phyloP scores from a whole-genome alignment of 441 rosid genomes.

The Hura crepitans region DNA sequence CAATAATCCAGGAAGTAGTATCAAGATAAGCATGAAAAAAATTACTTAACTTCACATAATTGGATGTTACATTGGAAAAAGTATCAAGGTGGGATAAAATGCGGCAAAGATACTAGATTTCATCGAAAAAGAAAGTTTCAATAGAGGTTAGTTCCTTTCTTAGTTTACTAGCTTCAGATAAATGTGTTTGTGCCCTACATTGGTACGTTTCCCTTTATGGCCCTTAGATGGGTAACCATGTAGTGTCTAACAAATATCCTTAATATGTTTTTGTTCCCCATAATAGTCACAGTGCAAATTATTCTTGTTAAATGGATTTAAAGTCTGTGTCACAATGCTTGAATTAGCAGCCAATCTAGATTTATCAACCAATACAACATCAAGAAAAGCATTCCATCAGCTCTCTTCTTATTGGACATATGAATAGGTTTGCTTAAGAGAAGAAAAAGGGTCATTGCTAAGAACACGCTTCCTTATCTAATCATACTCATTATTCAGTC shows the following conservation, averaged over 20 bases:
- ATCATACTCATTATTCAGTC: no score
- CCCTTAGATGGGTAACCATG: background rate
- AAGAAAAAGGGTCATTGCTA: no score
- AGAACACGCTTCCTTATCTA: no score
- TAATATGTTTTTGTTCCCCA: background rate
- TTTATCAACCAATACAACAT: background rate
- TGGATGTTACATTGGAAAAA: no score
- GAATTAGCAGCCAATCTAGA: background rate
- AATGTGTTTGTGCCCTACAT: background rate
- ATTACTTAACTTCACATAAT: no score
- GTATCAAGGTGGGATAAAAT: no score
- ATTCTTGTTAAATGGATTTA: background rate
- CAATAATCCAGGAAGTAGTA: background rate
- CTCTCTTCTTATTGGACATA: background rate
- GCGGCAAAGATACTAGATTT: no score
- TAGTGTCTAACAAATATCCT: background rate
- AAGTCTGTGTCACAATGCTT: no score
- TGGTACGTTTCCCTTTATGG: background rate
- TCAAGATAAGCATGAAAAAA: background rate
- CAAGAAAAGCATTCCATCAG: background rate
- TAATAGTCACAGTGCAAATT: background rate
- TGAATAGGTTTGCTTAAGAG: slow-evolving; percentile 1
- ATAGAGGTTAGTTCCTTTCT: background rate
- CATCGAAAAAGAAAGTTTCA: background rate
- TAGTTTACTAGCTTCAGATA: background rate